These are phyloP conservation scores for Cladorrhinum sp. DNA, from an alignment of 2,329 filamentous ascomycete species.

Conservation along the genomic window DNA sequence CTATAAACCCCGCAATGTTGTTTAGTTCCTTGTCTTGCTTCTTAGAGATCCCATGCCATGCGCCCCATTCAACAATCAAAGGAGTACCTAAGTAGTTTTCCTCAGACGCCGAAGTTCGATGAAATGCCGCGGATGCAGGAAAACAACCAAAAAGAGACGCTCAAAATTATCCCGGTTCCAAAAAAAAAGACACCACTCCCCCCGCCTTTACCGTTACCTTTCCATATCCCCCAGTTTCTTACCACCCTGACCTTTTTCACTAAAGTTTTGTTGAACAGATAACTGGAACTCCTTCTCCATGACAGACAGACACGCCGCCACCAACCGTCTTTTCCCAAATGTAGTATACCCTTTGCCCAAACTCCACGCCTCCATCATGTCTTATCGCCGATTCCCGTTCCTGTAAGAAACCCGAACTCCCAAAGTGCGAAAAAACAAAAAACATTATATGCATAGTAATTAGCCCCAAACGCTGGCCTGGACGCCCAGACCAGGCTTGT, in stretches of 20 bases:
- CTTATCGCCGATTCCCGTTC: not conserved
- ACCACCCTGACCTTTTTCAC: not conserved
- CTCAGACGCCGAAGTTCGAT: conserved; percentile 13
- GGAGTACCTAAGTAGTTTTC: not conserved
- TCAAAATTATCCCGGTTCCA: conserved; percentile 3
- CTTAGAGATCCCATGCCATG: conserved; percentile 6
- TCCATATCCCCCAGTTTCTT: not conserved
- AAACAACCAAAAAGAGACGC: not conserved
- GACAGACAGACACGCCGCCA: not conserved
- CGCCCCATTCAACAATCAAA: conserved; percentile 7
- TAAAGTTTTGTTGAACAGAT: not conserved
- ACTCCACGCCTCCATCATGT: not conserved
- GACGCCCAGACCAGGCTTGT: conserved; percentile 75
- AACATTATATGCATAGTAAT: not conserved
- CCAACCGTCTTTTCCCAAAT: not conserved
- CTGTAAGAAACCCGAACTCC: conserved; percentile 1
- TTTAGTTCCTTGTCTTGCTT: conserved; percentile 1
- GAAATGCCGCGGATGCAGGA: not conserved
- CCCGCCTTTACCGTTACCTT: not conserved
- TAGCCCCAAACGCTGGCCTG: conserved; percentile 95
- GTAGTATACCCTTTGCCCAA: conserved; percentile 11
- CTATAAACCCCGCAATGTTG: not conserved
- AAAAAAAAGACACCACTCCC: not conserved
- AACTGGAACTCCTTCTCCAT: not conserved
- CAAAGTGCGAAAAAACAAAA: conserved; percentile 7